These are phyloP conservation scores for Penicillium angulare DNA, from an alignment of 495 filamentous ascomycete species.

Conservation along the genomic window DNA sequence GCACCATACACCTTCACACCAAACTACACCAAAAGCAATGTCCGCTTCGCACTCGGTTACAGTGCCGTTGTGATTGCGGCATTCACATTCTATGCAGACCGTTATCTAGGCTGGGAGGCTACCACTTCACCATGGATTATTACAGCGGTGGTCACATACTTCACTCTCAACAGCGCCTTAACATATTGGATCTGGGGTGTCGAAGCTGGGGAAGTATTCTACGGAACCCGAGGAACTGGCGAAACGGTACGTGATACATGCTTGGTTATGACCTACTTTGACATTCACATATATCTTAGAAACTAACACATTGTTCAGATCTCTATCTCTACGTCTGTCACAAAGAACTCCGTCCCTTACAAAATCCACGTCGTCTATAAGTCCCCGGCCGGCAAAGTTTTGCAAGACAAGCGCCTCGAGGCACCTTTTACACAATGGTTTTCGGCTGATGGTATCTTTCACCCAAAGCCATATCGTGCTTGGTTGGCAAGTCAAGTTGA, in stretches of 20 bases:
- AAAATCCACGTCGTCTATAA: slow-evolving; percentile 62
- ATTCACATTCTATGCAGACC: slow-evolving; percentile 86
- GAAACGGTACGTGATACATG: slow-evolving; percentile 44
- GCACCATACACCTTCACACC: slow-evolving; percentile 66
- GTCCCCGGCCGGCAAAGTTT: slow-evolving; percentile 42
- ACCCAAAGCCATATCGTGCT: slow-evolving; percentile 78
- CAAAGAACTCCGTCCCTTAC: slow-evolving; percentile 80
- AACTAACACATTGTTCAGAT: slow-evolving; percentile 46
- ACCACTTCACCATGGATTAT: slow-evolving; percentile 72
- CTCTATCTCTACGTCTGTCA: slow-evolving; percentile 61
- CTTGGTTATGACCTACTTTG: too few relatives aligned
- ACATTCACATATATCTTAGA: not conserved
- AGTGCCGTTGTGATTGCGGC: slow-evolving; percentile 74
- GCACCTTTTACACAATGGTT: slow-evolving; percentile 86
- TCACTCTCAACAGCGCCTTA: slow-evolving; percentile 72
- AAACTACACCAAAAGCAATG: slow-evolving; percentile 74
- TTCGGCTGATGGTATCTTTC: slow-evolving; percentile 74
- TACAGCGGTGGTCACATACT: slow-evolving; percentile 74
- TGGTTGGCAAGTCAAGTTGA: slow-evolving; percentile 72
- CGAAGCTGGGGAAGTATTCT: slow-evolving; percentile 79
- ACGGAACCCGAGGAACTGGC: slow-evolving; percentile 59
- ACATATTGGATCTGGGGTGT: slow-evolving; percentile 85
- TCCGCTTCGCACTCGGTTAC: slow-evolving; percentile 82
- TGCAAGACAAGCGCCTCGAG: slow-evolving; percentile 53
- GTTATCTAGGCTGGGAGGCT: slow-evolving; percentile 80